Conservation (phyloP, 1,284 basidiomycete genomes). For the Veloporphyrellus conicus region DNA sequence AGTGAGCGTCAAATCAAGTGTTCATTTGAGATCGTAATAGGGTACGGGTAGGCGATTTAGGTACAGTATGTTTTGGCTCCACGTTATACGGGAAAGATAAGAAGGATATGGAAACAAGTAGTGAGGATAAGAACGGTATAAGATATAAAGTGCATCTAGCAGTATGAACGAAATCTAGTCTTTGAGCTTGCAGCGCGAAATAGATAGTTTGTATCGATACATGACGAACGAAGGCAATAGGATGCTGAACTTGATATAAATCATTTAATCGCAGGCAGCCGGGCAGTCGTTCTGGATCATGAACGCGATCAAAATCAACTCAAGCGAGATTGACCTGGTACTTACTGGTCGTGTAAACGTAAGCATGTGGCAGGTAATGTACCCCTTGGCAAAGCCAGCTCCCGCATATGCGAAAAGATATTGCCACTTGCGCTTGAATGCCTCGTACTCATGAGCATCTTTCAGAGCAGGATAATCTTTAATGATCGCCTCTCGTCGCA, state of each 20-base stretch:
- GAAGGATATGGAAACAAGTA: slow-evolving; percentile 14
- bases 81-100: slow-evolving; percentile 10
- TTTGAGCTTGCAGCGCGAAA: slow-evolving; percentile 3
- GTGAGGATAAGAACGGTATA: slow-evolving; percentile 18
- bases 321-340: slow-evolving; percentile 2
- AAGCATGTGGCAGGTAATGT: slow-evolving; percentile 75
- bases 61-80: slow-evolving; percentile 28
- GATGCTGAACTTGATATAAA: neutral
- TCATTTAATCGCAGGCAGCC: slow-evolving; percentile 28
- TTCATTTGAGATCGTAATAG: slow-evolving; percentile 19
- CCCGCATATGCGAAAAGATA: slow-evolving; percentile 75
- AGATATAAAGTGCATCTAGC: slow-evolving; percentile 23
- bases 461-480: slow-evolving; percentile 55
- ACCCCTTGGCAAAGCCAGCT: slow-evolving; percentile 69
- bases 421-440: slow-evolving; percentile 73
- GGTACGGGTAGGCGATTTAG: slow-evolving; percentile 10
- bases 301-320: slow-evolving; percentile 3
- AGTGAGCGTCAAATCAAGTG: slow-evolving; percentile 6
- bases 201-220: slow-evolving; percentile 22
- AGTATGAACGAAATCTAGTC: slow-evolving; percentile 23
- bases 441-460: slow-evolving; percentile 51
- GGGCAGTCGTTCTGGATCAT: slow-evolving; percentile 29
- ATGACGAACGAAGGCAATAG: slow-evolving; percentile 18
- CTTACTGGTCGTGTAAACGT: slow-evolving; percentile 57
- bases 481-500: slow-evolving; percentile 52